Conservation (phyloP, 495 filamentous ascomycete species). For the Hypoxylon crocopeplum region DNA sequence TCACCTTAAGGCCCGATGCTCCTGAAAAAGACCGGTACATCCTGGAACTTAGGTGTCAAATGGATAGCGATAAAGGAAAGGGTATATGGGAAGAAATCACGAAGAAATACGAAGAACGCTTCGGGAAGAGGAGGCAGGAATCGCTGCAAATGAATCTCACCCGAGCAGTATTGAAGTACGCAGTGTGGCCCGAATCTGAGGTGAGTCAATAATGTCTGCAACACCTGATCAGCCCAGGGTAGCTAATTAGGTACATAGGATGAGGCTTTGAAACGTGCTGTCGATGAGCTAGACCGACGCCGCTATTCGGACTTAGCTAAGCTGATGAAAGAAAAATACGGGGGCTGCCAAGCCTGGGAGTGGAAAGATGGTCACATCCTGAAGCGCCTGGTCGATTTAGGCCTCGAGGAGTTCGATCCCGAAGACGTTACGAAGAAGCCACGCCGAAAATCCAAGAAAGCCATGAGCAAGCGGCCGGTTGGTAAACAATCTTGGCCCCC, state of each 20-base stretch:
- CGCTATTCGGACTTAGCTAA: slow-evolving; percentile 39
- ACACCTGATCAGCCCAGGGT: neutral
- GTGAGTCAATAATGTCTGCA: slow-evolving; percentile 37
- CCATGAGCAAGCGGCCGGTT: slow-evolving; percentile 24
- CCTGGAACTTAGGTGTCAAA: slow-evolving; percentile 50
- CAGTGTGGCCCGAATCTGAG: slow-evolving; percentile 52
- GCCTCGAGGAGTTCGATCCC: slow-evolving; percentile 41
- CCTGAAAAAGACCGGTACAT: slow-evolving; percentile 55
- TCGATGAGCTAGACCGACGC: slow-evolving; percentile 36
- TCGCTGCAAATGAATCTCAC: slow-evolving; percentile 58
- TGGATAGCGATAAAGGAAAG: slow-evolving; percentile 55
- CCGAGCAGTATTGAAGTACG: slow-evolving; percentile 52
- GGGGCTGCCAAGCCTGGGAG: slow-evolving; percentile 42
- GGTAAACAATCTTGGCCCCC: slow-evolving; percentile 30
- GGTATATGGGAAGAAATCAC: slow-evolving; percentile 61
- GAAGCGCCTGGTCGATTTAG: slow-evolving; percentile 40
- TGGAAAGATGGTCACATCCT: slow-evolving; percentile 42
- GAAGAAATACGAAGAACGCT: slow-evolving; percentile 50
- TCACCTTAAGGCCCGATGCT: slow-evolving; percentile 49
- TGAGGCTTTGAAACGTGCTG: slow-evolving; percentile 32
- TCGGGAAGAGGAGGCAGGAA: slow-evolving; percentile 48
- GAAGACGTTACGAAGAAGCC: slow-evolving; percentile 38
- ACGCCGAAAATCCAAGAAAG: slow-evolving; percentile 38
- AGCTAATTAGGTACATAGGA: slow-evolving; percentile 35
- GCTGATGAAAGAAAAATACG: slow-evolving; percentile 43